A percentile compares a stretch with the other conserved stretches of the same genome.
These are phyloP conservation scores for Aspergillus brasiliensis DNA, from an alignment of 2,329 filamentous ascomycete species.

Conservation along the genomic window DNA sequence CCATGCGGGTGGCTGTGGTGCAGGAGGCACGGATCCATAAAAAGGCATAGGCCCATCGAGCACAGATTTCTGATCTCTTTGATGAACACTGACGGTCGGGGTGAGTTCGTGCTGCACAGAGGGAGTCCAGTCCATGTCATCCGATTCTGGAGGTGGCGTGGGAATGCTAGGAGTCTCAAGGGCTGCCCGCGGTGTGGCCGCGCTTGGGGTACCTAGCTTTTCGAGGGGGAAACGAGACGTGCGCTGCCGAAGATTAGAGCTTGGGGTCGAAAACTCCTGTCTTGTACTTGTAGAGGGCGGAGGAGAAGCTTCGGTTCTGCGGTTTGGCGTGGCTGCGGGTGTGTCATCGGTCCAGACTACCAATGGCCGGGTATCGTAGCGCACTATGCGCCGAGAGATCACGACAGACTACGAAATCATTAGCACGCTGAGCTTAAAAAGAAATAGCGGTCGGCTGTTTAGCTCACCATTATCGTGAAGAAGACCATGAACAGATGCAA, in stretches of 20 bases:
- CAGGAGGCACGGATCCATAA: constrained; percentile 44
- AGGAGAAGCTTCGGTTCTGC: constrained; percentile 23
- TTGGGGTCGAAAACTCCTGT: constrained; percentile 18
- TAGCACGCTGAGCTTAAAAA: constrained; percentile 16
- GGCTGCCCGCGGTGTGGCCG: constrained; percentile 27
- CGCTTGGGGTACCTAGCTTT: constrained; percentile 37
- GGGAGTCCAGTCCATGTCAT: constrained; percentile 56
- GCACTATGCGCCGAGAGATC: constrained; percentile 41
- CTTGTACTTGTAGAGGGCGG: constrained; percentile 18
- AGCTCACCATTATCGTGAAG: constrained; percentile 43
- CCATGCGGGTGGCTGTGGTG: constrained; percentile 44
- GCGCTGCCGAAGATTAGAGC: constrained; percentile 16
- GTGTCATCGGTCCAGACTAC: constrained; percentile 45
- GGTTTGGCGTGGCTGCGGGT: constrained; percentile 30
- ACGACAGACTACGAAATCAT: constrained; percentile 36
- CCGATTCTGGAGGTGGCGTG: constrained; percentile 43
- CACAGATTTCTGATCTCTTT: constrained; percentile 32
- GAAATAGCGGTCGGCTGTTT: not conserved
- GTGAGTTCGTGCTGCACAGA: constrained; percentile 41
- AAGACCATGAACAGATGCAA: constrained; percentile 44
- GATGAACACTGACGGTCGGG: constrained; percentile 33
- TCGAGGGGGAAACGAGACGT: constrained; percentile 43
- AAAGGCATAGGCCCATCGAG: constrained; percentile 45
- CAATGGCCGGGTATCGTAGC: constrained; percentile 44
- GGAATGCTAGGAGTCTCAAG: constrained; percentile 30